Evolutionary conservation across 208 protist species (phyloP).

Genomic region (Leishmania arabica): DNA sequence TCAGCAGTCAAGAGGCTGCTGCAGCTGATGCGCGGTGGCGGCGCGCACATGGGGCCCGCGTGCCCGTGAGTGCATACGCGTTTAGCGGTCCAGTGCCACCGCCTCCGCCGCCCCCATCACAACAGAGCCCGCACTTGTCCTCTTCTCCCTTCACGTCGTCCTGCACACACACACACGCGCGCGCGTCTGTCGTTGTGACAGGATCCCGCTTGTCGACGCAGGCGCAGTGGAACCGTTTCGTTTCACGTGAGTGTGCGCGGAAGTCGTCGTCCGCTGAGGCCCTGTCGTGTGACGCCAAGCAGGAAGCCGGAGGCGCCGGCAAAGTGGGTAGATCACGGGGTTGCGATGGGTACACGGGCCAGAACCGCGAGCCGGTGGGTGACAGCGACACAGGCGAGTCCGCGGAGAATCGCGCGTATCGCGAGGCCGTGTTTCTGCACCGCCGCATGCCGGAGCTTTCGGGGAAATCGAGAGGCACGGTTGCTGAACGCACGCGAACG

Average conservation of each 20-base stretch:
- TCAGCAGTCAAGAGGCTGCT: neutral
- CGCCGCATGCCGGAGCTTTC: conserved; percentile 23
- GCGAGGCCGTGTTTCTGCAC: conserved; percentile 28
- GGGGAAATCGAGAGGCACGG: neutral
- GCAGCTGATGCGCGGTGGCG: conserved; percentile 51
- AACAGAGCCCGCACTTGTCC: neutral
- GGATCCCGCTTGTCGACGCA: conserved; percentile 3
- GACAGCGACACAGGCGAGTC: conserved; percentile 8
- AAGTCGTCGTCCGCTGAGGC: neutral
- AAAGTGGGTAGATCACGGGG: neutral
- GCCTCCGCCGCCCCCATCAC: neutral
- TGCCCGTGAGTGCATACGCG: conserved; percentile 73
- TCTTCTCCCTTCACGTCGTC: neutral
- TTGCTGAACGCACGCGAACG: neutral
- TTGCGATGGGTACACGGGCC: neutral
- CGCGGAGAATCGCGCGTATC: conserved; percentile 18
- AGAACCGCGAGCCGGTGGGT: neutral
- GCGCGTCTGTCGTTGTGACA: neutral
- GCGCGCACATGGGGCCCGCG: conserved; percentile 58
- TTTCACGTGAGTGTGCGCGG: conserved; percentile 23
- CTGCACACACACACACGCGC: neutral
- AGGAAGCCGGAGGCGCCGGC: neutral
- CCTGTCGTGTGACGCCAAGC: neutral
- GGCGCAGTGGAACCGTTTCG: conserved; percentile 17
- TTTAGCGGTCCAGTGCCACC: conserved; percentile 9